phyloP scores from a whole-genome alignment of 257 asterid genomes.

The Cruciata laevipes region DNA sequence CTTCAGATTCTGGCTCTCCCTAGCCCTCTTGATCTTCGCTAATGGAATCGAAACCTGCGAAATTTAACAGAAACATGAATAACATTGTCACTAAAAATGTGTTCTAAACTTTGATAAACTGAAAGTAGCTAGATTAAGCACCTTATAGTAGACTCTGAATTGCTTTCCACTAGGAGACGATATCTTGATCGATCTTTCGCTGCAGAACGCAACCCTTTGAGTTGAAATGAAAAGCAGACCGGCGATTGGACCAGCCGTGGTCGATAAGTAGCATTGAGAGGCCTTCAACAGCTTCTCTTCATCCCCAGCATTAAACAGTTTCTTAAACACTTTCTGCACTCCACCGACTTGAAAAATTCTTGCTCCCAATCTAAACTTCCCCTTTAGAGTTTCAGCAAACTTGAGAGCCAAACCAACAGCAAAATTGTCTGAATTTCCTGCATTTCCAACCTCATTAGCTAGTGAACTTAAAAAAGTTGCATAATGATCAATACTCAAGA shows the following conservation, averaged over 20 bases:
- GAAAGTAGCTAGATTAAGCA: not conserved
- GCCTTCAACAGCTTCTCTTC: conserved; percentile 20
- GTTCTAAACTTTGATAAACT: not conserved
- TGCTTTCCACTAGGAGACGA: not conserved
- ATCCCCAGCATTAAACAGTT: conserved; percentile 19
- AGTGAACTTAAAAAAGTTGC: not conserved
- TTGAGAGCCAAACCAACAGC: conserved; percentile 39
- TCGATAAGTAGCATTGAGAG: conserved; percentile 8
- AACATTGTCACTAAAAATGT: not conserved
- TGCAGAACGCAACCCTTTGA: not conserved
- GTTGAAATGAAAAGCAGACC: not conserved
- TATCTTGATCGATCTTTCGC: not conserved
- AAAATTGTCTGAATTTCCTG: conserved; percentile 28
- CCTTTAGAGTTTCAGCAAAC: conserved; percentile 38
- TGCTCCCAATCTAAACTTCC: conserved; percentile 43
- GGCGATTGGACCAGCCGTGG: not conserved
- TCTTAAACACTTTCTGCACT: conserved; percentile 37
- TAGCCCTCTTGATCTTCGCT: conserved; percentile 23
- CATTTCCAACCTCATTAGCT: conserved; percentile 18
- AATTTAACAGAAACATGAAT: not conserved
- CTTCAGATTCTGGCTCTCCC: conserved; percentile 21
- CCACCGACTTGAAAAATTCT: conserved; percentile 42
- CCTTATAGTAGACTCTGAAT: conserved; percentile 25
- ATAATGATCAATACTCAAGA: not conserved
- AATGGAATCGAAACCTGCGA: conserved; percentile 33